Evolutionary conservation across 441 rosid genomes (phyloP), one percentile per base, ranked within the genome.

Genomic region (Arabidopsis lyrata): DNA sequence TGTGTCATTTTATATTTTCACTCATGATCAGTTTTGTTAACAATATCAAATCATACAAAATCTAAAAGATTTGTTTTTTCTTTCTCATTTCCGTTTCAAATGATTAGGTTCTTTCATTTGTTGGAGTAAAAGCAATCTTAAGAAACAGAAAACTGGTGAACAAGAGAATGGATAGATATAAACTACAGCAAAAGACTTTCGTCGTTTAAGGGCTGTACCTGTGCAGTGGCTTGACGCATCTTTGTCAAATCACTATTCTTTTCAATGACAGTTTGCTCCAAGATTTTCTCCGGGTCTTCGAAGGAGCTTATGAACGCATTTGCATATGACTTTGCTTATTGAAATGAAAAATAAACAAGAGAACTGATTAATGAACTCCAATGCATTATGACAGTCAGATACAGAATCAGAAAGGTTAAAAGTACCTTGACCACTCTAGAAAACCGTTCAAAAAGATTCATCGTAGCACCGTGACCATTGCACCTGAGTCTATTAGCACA

Each of bases 161-260:
- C 4, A 70, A 24, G 36, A 39, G 57, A 66, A 59, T 15, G 34
- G 15, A 72, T 35, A 38, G 78, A 41, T 12, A 31, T 49, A 70
- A 74, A 95, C 80, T 86, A 95, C 99, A 52, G 91, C 86, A 86
- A 78, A 87, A 64, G 98, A 87, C 80, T 95, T 95, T 36, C 97
- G 82, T 74, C 99, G 86, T 81, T 95, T 95, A 59, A 95, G 96
- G 62, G 98, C 97, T 83, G 76, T 77, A 95, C 98, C 83, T 95
- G 99, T 66, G 99, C 98, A 54, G 97, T 88, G 47, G 99, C 98
- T 73, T 95, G 98, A 59, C 97, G 93, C 99, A 95, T 93, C 84
- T 95, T 95, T 42, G 86, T 83, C 91, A 95, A 83, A 86, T 95
- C 99, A 80, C 86, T 92, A 72, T 90, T 95, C 99, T 93, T 95